Evolutionary conservation across 345 rosid species (phyloP).

Genomic region (Isatis tinctoria): DNA sequence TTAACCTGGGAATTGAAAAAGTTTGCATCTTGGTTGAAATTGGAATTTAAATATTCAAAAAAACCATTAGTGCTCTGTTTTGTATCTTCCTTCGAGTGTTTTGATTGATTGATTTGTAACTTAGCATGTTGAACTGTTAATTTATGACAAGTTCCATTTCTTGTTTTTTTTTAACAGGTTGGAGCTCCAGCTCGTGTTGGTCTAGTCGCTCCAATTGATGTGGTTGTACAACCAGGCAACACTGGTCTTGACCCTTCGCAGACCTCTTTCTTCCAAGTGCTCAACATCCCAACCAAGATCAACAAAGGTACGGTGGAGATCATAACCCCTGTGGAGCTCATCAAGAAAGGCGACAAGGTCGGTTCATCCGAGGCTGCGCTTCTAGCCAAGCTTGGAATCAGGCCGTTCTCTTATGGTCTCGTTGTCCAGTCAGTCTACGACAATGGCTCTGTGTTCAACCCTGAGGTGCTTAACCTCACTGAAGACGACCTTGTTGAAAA

Average conservation of each 20-base stretch:
- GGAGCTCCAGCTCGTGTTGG: constrained; percentile 99
- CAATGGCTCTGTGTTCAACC: constrained; percentile 83
- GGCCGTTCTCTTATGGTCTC: constrained; percentile 95
- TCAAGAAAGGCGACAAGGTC: constrained; percentile 94
- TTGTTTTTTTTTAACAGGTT: constrained; percentile 41
- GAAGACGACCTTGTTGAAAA: constrained; percentile 77
- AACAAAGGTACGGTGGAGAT: constrained; percentile 99
- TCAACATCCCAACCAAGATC: constrained; percentile 95
- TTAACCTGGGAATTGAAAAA: not conserved
- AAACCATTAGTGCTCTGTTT: not conserved
- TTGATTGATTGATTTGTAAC: not conserved
- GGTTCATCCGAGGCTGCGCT: constrained; percentile 97
- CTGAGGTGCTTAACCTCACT: constrained; percentile 75
- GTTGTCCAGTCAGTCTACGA: constrained; percentile 69
- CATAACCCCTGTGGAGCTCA: constrained; percentile 86
- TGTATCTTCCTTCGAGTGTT: not conserved
- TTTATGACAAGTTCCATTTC: not conserved
- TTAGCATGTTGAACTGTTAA: not conserved
- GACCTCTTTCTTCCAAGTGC: constrained; percentile 97
- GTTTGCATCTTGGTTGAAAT: not conserved
- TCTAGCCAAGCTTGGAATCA: constrained; percentile 79
- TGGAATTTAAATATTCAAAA: not conserved
- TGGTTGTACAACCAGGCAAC: constrained; percentile 94
- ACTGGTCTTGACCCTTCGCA: constrained; percentile 96
- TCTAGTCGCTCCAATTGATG: constrained; percentile 87